Base-by-base conservation (phyloP, 2,329 filamentous ascomycete genomes). In the Nemania diffusa region DNA sequence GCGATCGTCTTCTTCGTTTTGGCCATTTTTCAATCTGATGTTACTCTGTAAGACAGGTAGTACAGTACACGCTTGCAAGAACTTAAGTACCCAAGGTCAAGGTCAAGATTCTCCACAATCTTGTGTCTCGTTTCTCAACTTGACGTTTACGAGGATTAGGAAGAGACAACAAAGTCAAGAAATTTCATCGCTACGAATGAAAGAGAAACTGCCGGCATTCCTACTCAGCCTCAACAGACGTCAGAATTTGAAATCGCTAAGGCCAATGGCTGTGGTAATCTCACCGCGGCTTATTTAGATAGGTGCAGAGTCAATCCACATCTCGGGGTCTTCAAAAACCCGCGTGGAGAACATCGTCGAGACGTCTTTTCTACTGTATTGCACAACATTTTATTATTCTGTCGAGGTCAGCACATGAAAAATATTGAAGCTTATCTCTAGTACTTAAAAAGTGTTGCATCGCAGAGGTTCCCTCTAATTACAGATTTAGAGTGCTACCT, bases 161-260 rank as follows among this genome's bases (percentile, higher is more conserved):
- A 24, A 24, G n/a, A 48, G 44, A 48, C 44, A 20, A 17, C 8
- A n/a, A 48, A 17, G 5, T 48, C 22, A 8, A 48, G 3, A 17
- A 48, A 48, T 48, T n/a, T 48, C 44, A 48, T 48, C 3, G 4
- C 15, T 22, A 48, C 17, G 37, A 40, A 48, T 48, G n/a, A 24
- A 20, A 11, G n/a, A 48, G 22, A 20, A 48, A 22, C 17, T 11
- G 20, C 5, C n/a, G 44, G 2, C 44, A 13, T 24, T 24, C 44
- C n/a, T 67, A 52, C 59, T 55, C 52, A 67, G 61, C 50, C 61
- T 56, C 42, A 44, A 57, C 32, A 11, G 44, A 61, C 24, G 24
- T 51, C 15, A 53, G 44, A 32, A 67, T 67, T 67, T 67, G 65
- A 57, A 67, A 67, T 67, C 34, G 27, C 32, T 15, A 24, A 64